A percentile compares a stretch with the other conserved stretches of the same genome.
Evolutionary conservation across 805 yeast genomes (phyloP).

Genomic region (Myxozyma lipomycoides): DNA sequence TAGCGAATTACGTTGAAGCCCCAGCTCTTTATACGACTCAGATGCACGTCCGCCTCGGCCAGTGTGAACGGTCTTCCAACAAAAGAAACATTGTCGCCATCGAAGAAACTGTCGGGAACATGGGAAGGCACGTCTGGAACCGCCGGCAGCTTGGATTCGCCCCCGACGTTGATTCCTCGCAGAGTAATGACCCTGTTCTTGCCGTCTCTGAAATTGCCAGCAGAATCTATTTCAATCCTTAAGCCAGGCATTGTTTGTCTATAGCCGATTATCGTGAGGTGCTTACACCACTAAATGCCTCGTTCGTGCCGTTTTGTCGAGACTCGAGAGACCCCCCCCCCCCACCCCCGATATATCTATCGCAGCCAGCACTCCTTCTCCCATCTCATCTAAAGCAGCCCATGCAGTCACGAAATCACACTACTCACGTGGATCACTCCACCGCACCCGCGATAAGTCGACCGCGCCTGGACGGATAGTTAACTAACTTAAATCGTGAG

Average conservation of each 20-base stretch:
- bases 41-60: conserved; percentile 65
- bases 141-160: conserved; percentile 65
- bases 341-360: no score
- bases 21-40: conserved; percentile 66
- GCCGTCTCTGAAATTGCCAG: conserved; percentile 46
- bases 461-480: no score
- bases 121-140: conserved; percentile 48
- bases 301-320: no score
- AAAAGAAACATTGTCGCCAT: conserved; percentile 74
- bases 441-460: no score
- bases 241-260: conserved; percentile 6
- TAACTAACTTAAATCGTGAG: no score
- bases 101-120: conserved; percentile 48
- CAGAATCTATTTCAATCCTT: conserved; percentile 17
- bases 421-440: no score
- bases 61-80: conserved; percentile 78
- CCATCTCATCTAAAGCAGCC: no score
- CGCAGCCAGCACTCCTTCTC: not conserved
- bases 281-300: not conserved
- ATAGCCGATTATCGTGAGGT: no score
- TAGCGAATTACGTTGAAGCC: conserved; percentile 79
- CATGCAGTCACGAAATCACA: no score
- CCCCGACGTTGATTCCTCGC: conserved; percentile 80
- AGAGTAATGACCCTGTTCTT: conserved; percentile 59
- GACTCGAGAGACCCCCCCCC: no score